Base-by-base conservation (phyloP, 2,329 filamentous ascomycete species). In the Endocalyx cinctus region DNA sequence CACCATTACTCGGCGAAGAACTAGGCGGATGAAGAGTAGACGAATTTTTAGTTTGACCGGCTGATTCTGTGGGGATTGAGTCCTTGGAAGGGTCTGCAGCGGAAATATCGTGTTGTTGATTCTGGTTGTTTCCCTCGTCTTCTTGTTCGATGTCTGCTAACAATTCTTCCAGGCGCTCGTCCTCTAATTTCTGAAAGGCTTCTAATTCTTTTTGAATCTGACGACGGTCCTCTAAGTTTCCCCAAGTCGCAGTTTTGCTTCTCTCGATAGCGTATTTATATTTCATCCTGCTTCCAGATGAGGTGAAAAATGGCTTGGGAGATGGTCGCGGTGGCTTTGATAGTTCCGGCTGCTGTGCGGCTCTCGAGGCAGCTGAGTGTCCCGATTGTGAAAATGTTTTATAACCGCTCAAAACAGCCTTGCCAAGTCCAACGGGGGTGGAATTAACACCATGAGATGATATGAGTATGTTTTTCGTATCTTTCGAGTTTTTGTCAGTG, bases 261-360 rank as follows among this genome's bases (percentile, higher is more conserved):
- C 51, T 51, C 35, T 57, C 50, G 10, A 59, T 46, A 8, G 51
- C 52, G 14, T 54, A 48, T 18, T 50, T 49, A 29, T 43, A 47
- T 11, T 49, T 37, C 10, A 48, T 38, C 19, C 56, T 50, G 3
- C 47, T 42, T 10, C 45, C 42, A 26, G 50, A 59, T 3, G 59
- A 55, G 5, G 51, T 50, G 35, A 63, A 59, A 31, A 61, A 57
- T 6, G 50, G 55, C 17, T 53, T 57, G 3, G 54, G 59, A 6
- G 54, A 51, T 17, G 39, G 34, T 7, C 31, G 47, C 4, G 34
- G 39, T 12, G 20, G 27, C 19, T 25, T 43, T 10, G 40, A 37
- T 8, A 23, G 26, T 10, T 34, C 29, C 8, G 20, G 20, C 8
- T 8, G 8, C n/a, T 23, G 20, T 8, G 20, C n/a, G 20, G 8